These are phyloP conservation scores for Arachis monticola DNA, from an alignment of 331 rosid genomes.

Conservation along the genomic window DNA sequence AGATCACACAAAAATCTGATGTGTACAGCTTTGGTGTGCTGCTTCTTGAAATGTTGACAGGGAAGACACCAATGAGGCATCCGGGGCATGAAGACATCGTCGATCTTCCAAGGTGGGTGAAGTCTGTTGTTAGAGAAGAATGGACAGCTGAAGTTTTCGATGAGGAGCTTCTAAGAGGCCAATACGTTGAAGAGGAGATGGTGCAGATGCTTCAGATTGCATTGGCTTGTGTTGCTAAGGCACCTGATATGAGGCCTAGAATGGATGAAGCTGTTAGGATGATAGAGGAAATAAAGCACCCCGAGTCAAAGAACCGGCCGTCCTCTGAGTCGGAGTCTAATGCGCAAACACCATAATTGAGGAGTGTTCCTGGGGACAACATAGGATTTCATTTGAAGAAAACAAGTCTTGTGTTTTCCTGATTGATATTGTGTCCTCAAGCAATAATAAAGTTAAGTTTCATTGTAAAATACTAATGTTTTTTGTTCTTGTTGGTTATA, in stretches of 20 bases:
- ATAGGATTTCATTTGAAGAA: not conserved
- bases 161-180: constrained; percentile 67
- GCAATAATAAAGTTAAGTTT: constrained; percentile 37
- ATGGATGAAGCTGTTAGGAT: constrained; percentile 62
- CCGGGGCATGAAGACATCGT: constrained; percentile 70
- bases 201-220: constrained; percentile 88
- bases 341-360: constrained; percentile 56
- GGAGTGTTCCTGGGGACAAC: not conserved
- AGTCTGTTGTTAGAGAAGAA: constrained; percentile 83
- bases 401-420: not conserved
- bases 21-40: constrained; percentile 95
- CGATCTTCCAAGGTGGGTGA: constrained; percentile 89
- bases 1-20: constrained; percentile 77
- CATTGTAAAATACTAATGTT: constrained; percentile 40
- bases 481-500: constrained; percentile 34
- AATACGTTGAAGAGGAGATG: constrained; percentile 78
- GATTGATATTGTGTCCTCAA: constrained; percentile 7
- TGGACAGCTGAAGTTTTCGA: constrained; percentile 93
- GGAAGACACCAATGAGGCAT: constrained; percentile 64
- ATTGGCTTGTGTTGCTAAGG: constrained; percentile 62
- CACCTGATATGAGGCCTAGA: constrained; percentile 67
- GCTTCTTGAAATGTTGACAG: constrained; percentile 89
- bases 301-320: constrained; percentile 51
- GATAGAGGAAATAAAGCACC: constrained; percentile 67
- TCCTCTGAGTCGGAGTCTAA: constrained; percentile 70